Evolutionary conservation across 495 filamentous ascomycete genomes (phyloP).

Genomic region (Lasiosphaeria miniovina): DNA sequence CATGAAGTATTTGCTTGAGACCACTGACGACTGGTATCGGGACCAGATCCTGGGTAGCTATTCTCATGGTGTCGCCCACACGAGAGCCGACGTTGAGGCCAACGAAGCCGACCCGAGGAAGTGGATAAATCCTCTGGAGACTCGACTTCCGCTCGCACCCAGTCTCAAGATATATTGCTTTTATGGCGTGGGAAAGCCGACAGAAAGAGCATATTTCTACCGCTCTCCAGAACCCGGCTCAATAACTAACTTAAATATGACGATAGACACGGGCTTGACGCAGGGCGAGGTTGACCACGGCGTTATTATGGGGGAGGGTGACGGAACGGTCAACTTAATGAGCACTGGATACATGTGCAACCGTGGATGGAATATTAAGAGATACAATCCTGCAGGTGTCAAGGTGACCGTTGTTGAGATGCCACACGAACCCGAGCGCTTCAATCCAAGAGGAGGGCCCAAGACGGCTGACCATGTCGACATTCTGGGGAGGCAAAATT

Average conservation of each 20-base stretch:
- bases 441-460: constrained; percentile 85
- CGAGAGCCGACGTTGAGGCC: constrained; percentile 72
- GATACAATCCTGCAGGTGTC: constrained; percentile 84
- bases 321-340: constrained; percentile 88
- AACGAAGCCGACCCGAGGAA: constrained; percentile 80
- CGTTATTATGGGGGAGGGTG: constrained; percentile 88
- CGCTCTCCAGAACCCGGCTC: constrained; percentile 64
- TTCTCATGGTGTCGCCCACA: constrained; percentile 85
- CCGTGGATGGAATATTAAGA: constrained; percentile 87
- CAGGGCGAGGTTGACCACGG: constrained; percentile 74
- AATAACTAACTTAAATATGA: constrained; percentile 69
- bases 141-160: constrained; percentile 81
- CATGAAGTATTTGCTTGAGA: constrained; percentile 70
- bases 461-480: constrained; percentile 98
- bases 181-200: constrained; percentile 89
- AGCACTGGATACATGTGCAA: constrained; percentile 95
- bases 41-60: constrained; percentile 69
- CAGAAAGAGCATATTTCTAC: constrained; percentile 90
- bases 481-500: constrained; percentile 80
- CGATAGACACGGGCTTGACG: constrained; percentile 78
- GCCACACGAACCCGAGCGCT: constrained; percentile 92
- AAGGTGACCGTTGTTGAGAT: constrained; percentile 88
- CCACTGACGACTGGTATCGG: constrained; percentile 81
- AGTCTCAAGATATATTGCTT: constrained; percentile 97
- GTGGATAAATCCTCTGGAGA: constrained; percentile 94